These are phyloP conservation scores for Neostapfia colusana DNA, from an alignment of 176 grass and related monocot genomes.

Conservation along the genomic window DNA sequence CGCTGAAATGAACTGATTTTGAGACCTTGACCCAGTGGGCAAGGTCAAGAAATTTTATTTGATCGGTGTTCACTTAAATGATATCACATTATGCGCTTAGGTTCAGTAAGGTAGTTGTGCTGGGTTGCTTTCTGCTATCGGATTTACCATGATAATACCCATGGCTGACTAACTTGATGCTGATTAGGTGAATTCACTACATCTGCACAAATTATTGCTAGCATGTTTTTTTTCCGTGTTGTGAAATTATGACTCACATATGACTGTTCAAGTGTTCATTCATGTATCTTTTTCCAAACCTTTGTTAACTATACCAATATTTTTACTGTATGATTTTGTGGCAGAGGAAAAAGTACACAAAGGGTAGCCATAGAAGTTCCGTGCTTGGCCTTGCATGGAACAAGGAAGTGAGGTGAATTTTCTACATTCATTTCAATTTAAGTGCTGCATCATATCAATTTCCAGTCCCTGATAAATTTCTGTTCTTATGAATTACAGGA, in stretches of 20 bases:
- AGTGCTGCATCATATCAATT: background rate
- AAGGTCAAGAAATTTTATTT: background rate
- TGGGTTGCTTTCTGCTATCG: background rate
- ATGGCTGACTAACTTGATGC: background rate
- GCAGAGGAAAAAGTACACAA: slow-evolving; percentile 62
- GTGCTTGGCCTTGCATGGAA: slow-evolving; percentile 98
- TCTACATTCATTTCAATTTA: slow-evolving; percentile 11
- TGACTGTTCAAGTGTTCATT: background rate
- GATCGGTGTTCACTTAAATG: background rate
- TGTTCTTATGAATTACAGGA: slow-evolving; percentile 45
- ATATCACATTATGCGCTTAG: background rate
- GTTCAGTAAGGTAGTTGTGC: slow-evolving; percentile 2
- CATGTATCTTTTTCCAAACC: background rate
- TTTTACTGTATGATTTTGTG: background rate
- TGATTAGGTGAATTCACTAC: slow-evolving; percentile 18
- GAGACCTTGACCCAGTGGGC: background rate
- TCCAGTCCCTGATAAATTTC: background rate
- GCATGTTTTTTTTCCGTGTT: background rate
- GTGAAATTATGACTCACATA: background rate
- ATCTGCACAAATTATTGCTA: background rate
- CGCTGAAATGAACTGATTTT: slow-evolving; percentile 1
- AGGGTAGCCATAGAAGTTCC: slow-evolving; percentile 73
- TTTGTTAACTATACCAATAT: slow-evolving; percentile 14
- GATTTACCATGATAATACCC: background rate
- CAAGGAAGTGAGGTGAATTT: slow-evolving; percentile 81